Evolutionary conservation across 2,329 filamentous ascomycete genomes (phyloP).

Genomic region (Elsinoe batatas): DNA sequence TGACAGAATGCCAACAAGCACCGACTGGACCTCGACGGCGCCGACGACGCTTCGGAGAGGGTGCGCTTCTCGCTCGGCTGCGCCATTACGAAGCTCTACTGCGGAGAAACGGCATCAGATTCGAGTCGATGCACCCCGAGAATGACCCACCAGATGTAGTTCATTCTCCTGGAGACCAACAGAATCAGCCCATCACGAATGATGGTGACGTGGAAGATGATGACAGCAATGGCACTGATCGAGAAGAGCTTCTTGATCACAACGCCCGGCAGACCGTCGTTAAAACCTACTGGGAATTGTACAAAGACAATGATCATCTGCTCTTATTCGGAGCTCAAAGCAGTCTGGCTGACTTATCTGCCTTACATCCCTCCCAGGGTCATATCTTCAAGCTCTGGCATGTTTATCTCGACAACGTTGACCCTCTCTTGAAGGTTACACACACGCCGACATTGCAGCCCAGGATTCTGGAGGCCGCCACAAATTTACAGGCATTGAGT

Average conservation of each 20-base stretch:
- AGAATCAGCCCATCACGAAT: background rate
- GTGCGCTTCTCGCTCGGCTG: slow-evolving; percentile 58
- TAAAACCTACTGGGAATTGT: slow-evolving; percentile 38
- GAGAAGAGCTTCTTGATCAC: slow-evolving; percentile 17
- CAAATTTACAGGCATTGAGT: slow-evolving; percentile 45
- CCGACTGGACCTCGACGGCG: slow-evolving; percentile 41
- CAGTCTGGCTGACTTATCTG: slow-evolving; percentile 35
- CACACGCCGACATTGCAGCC: slow-evolving; percentile 62
- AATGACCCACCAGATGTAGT: no score
- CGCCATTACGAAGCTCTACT: slow-evolving; percentile 59
- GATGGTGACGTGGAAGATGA: background rate
- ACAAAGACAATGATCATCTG: slow-evolving; percentile 34
- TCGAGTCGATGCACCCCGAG: slow-evolving; percentile 50
- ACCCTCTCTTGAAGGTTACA: slow-evolving; percentile 62
- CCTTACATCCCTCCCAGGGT: slow-evolving; percentile 52
- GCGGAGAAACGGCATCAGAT: slow-evolving; percentile 54
- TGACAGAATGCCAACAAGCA: slow-evolving; percentile 45
- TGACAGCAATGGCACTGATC: background rate
- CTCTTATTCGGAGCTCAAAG: slow-evolving; percentile 44
- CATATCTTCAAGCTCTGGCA: slow-evolving; percentile 67
- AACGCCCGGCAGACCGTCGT: slow-evolving; percentile 30
- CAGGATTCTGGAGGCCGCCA: slow-evolving; percentile 53
- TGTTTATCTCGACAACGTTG: slow-evolving; percentile 61
- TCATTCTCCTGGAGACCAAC: no score
- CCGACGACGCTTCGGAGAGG: slow-evolving; percentile 56